Base-by-base conservation (phyloP, 768 basidiomycete species). In the button mushroom (Agaricus bisporus) region DNA sequence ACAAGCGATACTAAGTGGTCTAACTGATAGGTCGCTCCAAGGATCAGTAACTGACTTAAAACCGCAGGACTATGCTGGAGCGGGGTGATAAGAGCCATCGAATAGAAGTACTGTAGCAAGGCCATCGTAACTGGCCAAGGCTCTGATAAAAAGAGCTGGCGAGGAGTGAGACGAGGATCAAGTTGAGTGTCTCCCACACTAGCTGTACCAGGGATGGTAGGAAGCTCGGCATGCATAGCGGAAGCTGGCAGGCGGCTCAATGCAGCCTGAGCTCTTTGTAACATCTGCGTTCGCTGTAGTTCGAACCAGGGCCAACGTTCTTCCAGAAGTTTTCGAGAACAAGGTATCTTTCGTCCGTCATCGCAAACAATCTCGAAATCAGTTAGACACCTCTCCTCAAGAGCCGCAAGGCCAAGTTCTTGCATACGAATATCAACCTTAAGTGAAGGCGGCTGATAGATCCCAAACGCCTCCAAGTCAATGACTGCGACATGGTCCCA, bases 261-360 rank as follows among this genome's bases (percentile, higher is more conserved):
- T 5, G 80, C 75, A 25, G 70, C 71, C 42, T 70, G 70, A 1
- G 88, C 88, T 8, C 72, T 76, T 48, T 79, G 74, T 35, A 85
- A 59, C 61, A 89, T 83, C 48, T 72, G 71, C 48, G 71, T 65
- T 17, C 86, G 72, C 63, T 91, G 85, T 49, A 83, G 80, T 59
- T 80, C 80, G 76, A 99, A 94, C 95, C 95, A 99, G 1, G 88
- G 83, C 95, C 95, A 99, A 32, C 95, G 80, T 32, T 92, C 86
- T 63, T 91, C 87, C 26, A 99, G 73, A n/a, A 92, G 65, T 64
- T 80, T 84, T 44, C 91, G 78, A 20, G 92, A 94, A 65, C 91
- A 94, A 48, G 77, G 71, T 57, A 99, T 80, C 59, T 79, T 81
- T 51, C 90, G 78, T 2, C 91, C 91, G 66, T 98, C 95, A 59